Conservation (phyloP, 495 filamentous ascomycete genomes). For the Aspergillus egyptiacus region DNA sequence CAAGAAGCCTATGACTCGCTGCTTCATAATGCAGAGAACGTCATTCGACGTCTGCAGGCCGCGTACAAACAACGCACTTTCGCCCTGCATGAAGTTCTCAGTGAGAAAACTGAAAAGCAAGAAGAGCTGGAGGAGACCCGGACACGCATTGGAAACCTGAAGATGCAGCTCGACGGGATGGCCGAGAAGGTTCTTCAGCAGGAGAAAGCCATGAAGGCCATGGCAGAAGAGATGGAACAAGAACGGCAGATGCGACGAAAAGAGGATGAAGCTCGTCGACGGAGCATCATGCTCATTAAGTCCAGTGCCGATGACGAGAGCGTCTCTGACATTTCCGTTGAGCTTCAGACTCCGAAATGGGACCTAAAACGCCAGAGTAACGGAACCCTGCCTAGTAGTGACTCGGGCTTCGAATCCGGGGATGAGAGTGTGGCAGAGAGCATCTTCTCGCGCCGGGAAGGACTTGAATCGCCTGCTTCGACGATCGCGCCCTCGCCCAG, state of each 20-base stretch:
- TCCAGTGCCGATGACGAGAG: constrained; percentile 28
- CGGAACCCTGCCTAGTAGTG: constrained; percentile 45
- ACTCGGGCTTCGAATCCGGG: constrained; percentile 51
- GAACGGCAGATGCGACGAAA: constrained; percentile 52
- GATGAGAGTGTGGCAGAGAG: constrained; percentile 54
- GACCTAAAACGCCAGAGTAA: constrained; percentile 48
- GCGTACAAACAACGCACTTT: constrained; percentile 62
- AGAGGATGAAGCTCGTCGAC: constrained; percentile 47
- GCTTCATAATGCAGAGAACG: constrained; percentile 58
- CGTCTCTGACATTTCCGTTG: constrained; percentile 48
- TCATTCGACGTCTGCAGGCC: constrained; percentile 59
- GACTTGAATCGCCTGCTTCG: constrained; percentile 43
- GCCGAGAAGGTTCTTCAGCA: constrained; percentile 60
- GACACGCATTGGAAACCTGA: constrained; percentile 58
- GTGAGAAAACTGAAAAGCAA: constrained; percentile 56
- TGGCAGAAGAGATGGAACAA: constrained; percentile 57
- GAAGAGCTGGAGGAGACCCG: constrained; percentile 76
- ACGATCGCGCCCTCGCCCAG: constrained; percentile 41
- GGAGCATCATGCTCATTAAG: constrained; percentile 31
- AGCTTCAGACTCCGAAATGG: constrained; percentile 44
- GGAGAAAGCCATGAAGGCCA: constrained; percentile 55
- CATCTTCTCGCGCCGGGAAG: constrained; percentile 56
- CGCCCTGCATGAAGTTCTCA: constrained; percentile 52
- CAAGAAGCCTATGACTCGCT: constrained; percentile 66
- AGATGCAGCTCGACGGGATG: constrained; percentile 72